A percentile compares a stretch with the other conserved stretches of the same genome.
phyloP scores from a whole-genome alignment of 2,329 filamentous ascomycete genomes.

The Stagonosporopsis tanaceti region DNA sequence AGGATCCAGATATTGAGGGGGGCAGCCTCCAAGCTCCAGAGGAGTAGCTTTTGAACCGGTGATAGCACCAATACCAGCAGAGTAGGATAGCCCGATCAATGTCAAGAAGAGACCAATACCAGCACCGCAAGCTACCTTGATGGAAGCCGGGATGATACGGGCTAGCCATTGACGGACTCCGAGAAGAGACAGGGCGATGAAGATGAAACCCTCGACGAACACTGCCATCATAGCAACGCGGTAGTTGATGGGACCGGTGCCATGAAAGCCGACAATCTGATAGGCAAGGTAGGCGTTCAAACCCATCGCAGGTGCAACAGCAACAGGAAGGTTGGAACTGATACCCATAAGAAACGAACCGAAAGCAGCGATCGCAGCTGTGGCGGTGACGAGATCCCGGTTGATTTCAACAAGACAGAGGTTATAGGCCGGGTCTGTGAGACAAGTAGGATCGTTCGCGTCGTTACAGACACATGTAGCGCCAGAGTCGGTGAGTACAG shows the following conservation, averaged over 20 bases:
- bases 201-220: slow-evolving; percentile 88
- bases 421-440: slow-evolving; percentile 64
- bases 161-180: slow-evolving; percentile 75
- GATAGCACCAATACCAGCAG: slow-evolving; percentile 80
- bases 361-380: slow-evolving; percentile 82
- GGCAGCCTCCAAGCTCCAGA: slow-evolving; percentile 78
- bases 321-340: slow-evolving; percentile 80
- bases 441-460: slow-evolving; percentile 60
- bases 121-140: slow-evolving; percentile 90
- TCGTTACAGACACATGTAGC: slow-evolving; percentile 78
- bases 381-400: slow-evolving; percentile 83
- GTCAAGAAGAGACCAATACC: slow-evolving; percentile 88
- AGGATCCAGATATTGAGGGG: slow-evolving; percentile 55
- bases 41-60: slow-evolving; percentile 73
- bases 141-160: slow-evolving; percentile 73
- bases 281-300: slow-evolving; percentile 91
- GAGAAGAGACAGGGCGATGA: slow-evolving; percentile 77
- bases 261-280: slow-evolving; percentile 79
- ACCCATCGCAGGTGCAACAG: slow-evolving; percentile 78
- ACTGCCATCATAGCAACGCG: slow-evolving; percentile 81
- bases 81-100: slow-evolving; percentile 80
- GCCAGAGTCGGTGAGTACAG: slow-evolving; percentile 74
- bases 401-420: slow-evolving; percentile 71
- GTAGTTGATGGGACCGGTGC: slow-evolving; percentile 72
- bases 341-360: slow-evolving; percentile 83